A percentile compares a stretch with the other conserved stretches of the same genome.
phyloP scores from a whole-genome alignment of 2,329 filamentous ascomycete species.

The Diaporthe citrichinensis region DNA sequence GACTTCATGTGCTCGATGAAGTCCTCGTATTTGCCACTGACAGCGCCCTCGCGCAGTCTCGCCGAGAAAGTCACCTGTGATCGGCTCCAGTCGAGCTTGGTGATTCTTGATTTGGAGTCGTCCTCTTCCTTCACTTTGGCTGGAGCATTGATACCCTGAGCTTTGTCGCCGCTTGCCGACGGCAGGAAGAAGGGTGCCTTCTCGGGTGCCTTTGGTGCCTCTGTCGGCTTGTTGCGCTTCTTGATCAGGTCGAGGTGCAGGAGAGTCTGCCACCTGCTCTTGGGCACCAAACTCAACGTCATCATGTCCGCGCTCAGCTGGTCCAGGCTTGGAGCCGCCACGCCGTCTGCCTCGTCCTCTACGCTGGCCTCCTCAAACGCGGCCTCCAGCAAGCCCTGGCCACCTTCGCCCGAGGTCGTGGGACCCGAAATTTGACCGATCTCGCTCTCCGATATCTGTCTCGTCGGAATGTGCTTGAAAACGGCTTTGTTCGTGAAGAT shows the following conservation, averaged over 20 bases:
- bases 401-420: conserved; percentile 86
- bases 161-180: conserved; percentile 61
- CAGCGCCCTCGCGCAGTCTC: conserved; percentile 67
- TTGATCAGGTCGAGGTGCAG: conserved; percentile 93
- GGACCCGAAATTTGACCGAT: conserved; percentile 77
- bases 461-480: conserved; percentile 89
- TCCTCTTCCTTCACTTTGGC: conserved; percentile 56
- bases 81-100: conserved; percentile 72
- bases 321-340: conserved; percentile 73
- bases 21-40: conserved; percentile 71
- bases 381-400: conserved; percentile 80
- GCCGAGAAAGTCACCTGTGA: conserved; percentile 72
- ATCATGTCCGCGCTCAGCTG: conserved; percentile 87
- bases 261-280: conserved; percentile 93
- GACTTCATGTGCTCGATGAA: conserved; percentile 86
- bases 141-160: conserved; percentile 49
- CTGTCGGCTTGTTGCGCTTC: conserved; percentile 93
- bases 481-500: conserved; percentile 96
- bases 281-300: conserved; percentile 90
- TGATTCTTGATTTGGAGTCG: conserved; percentile 72
- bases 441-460: conserved; percentile 84
- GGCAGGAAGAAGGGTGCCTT: conserved; percentile 97
- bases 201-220: conserved; percentile 91
- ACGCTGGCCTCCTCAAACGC: conserved; percentile 73
- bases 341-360: conserved; percentile 65